These are phyloP conservation scores for Aspergillus tubingensis DNA, from an alignment of 2,329 filamentous ascomycete species.

Conservation along the genomic window DNA sequence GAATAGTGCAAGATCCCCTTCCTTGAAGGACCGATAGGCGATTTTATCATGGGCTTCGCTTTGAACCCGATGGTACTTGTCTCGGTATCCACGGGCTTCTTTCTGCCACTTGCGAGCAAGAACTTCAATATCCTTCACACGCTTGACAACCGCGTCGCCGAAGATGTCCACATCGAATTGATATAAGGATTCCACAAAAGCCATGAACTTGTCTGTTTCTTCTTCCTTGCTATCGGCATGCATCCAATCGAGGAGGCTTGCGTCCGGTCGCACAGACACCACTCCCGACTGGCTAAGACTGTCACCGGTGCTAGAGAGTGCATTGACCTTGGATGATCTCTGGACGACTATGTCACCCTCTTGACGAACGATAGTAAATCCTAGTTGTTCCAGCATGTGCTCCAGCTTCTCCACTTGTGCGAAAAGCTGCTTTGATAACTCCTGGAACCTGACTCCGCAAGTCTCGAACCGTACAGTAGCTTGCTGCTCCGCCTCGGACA, in stretches of 20 bases:
- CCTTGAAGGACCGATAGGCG: slow-evolving; percentile 92
- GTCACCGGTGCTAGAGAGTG: slow-evolving; percentile 38
- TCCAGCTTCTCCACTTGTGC: slow-evolving; percentile 81
- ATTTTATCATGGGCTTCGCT: slow-evolving; percentile 94
- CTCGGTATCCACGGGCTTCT: slow-evolving; percentile 81
- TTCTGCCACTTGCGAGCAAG: slow-evolving; percentile 91
- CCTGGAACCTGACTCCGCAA: slow-evolving; percentile 72
- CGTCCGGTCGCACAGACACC: slow-evolving; percentile 54
- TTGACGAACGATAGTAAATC: slow-evolving; percentile 76
- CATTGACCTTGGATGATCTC: slow-evolving; percentile 61
- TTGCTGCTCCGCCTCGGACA: slow-evolving; percentile 35
- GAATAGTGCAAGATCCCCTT: slow-evolving; percentile 92
- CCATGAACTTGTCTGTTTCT: slow-evolving; percentile 72
- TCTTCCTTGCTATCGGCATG: slow-evolving; percentile 64
- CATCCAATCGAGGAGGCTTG: slow-evolving; percentile 81
- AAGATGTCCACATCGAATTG: slow-evolving; percentile 83
- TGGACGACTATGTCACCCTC: slow-evolving; percentile 74
- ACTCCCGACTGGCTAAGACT: slow-evolving; percentile 38
- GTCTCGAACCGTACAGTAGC: slow-evolving; percentile 62
- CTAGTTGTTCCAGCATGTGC: slow-evolving; percentile 80
- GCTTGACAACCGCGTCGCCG: slow-evolving; percentile 80
- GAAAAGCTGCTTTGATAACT: slow-evolving; percentile 81
- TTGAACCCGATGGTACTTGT: slow-evolving; percentile 77
- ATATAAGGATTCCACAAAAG: slow-evolving; percentile 72
- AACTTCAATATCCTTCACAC: slow-evolving; percentile 90